Evolutionary conservation across 23 red algal species (phyloP), one percentile per base, ranked within the genome.

Genomic region (Gracilariopsis chorda): DNA sequence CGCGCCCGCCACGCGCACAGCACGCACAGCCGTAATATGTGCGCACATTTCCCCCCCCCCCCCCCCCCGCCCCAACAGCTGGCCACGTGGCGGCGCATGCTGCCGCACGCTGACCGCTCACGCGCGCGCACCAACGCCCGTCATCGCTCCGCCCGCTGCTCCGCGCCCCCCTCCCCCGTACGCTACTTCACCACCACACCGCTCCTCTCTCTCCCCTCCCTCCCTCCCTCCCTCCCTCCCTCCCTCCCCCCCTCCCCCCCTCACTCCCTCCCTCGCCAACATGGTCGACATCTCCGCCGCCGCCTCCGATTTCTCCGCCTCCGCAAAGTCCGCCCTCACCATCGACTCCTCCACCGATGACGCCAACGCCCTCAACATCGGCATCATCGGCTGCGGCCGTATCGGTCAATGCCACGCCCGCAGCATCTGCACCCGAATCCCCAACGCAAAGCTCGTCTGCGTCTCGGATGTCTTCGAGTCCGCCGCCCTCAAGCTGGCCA

Each of bases 311-410:
- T 95, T 95, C 42, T 29, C 60, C 58, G 51, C 63, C n/a, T 51
- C 68, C 12, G 65, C 92, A 7, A 59, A 61, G 51, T 89, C 84
- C 20, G 92, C 92, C 10, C 56, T 95, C 30, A 86, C 36, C 2
- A 35, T 95, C 33, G 57, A 80, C 29, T 48, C 77, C 51, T 52
- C 77, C 21, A 61, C 44, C 25, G 86, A 73, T 42, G 83, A 97
- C 71, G 53, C 55, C 3, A 67, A 64, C 77, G 78, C 80, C 28
- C n/a, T 97, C 33, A 51, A 85, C 65, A 90, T 98, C 52, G 95
- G 95, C 5, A 94, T 98, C 51, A 98, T 98, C 68, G 95, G 95
- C 28, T 98, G 95, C 76, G 95, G 95, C 43, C 86, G 95, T 20
- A 98, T 98, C 36, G 95, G 95, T 1, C 90, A 98, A 69, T 57